Percentiles rank a stretch among this genome's conserved stretches.
These are phyloP conservation scores for Filobasidium floriforme DNA, from an alignment of 768 basidiomycete species.

Conservation along the genomic window DNA sequence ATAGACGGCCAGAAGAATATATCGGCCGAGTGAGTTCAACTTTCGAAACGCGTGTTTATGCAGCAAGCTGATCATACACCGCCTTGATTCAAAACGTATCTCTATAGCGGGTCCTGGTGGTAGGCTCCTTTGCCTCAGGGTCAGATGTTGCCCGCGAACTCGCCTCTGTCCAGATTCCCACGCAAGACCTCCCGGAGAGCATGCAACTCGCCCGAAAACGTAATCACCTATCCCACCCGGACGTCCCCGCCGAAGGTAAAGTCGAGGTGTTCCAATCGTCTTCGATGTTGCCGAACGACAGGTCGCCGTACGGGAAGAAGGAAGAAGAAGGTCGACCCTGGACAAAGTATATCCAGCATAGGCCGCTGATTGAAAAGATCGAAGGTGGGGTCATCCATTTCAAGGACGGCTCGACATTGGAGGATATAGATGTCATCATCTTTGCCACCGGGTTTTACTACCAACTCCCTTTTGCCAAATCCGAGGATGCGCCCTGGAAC, in stretches of 20 bases:
- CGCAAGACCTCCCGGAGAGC: constrained; percentile 13
- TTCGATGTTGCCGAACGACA: constrained; percentile 20
- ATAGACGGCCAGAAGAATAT: constrained; percentile 34
- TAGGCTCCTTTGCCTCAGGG: constrained; percentile 46
- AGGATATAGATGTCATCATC: constrained; percentile 43
- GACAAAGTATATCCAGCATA: constrained; percentile 25
- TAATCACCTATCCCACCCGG: not conserved
- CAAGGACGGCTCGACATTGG: constrained; percentile 27
- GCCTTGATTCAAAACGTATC: not conserved
- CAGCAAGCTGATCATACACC: not conserved
- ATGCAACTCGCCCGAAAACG: constrained; percentile 25
- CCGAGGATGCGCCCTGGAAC: constrained; percentile 39
- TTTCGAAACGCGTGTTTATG: not conserved
- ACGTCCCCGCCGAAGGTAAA: constrained; percentile 6
- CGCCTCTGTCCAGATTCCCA: constrained; percentile 21
- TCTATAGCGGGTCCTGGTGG: constrained; percentile 43
- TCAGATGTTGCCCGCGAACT: constrained; percentile 44
- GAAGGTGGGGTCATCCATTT: constrained; percentile 34
- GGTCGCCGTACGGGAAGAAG: constrained; percentile 5
- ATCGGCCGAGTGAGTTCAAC: constrained; percentile 27
- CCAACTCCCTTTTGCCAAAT: constrained; percentile 41
- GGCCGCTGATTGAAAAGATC: constrained; percentile 27
- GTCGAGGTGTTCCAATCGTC: constrained; percentile 36
- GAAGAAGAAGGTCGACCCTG: constrained; percentile 31
- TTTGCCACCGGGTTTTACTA: constrained; percentile 48